Percentiles rank a stretch among this genome's conserved stretches.
phyloP scores from a whole-genome alignment of 805 yeast species.

The Candida taoyuanica region DNA sequence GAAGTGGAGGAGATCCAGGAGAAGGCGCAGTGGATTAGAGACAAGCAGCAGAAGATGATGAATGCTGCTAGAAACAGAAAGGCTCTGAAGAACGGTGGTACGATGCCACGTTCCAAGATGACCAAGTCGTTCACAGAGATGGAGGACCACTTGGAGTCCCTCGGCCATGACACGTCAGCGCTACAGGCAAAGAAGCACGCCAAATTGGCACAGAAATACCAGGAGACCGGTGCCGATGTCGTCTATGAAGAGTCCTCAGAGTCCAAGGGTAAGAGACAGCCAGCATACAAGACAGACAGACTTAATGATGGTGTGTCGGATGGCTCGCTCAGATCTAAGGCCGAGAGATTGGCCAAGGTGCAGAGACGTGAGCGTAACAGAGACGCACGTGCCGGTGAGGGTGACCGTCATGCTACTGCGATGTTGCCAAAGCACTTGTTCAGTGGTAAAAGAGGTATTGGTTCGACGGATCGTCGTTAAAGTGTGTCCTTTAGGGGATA shows the following conservation, averaged over 20 bases:
- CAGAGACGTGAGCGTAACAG: slow-evolving; percentile 94
- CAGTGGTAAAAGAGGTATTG: slow-evolving; percentile 95
- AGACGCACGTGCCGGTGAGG: slow-evolving; percentile 90
- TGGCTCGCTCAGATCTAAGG: slow-evolving; percentile 74
- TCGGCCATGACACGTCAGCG: slow-evolving; percentile 81
- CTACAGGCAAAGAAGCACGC: slow-evolving; percentile 49
- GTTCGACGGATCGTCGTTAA: slow-evolving; percentile 86
- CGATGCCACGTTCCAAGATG: slow-evolving; percentile 86
- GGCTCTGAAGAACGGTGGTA: slow-evolving; percentile 77
- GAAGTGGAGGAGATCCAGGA: slow-evolving; percentile 65
- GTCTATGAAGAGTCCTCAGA: slow-evolving; percentile 22
- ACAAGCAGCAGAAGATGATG: slow-evolving; percentile 91
- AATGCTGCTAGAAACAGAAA: slow-evolving; percentile 83
- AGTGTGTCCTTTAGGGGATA: too few relatives aligned
- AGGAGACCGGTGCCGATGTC: slow-evolving; percentile 69
- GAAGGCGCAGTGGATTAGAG: slow-evolving; percentile 94
- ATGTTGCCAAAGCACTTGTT: slow-evolving; percentile 90
- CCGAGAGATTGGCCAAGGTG: slow-evolving; percentile 80
- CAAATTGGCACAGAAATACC: slow-evolving; percentile 36
- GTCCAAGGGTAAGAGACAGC: slow-evolving; percentile 27
- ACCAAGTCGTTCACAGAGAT: slow-evolving; percentile 69
- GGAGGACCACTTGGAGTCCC: slow-evolving; percentile 84
- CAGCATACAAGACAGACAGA: slow-evolving; percentile 64
- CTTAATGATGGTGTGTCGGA: slow-evolving; percentile 82
- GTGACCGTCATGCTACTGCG: slow-evolving; percentile 86